These are phyloP conservation scores for Ceratocystiopsis brevicomis DNA, from an alignment of 2,329 filamentous ascomycete species.

Conservation along the genomic window DNA sequence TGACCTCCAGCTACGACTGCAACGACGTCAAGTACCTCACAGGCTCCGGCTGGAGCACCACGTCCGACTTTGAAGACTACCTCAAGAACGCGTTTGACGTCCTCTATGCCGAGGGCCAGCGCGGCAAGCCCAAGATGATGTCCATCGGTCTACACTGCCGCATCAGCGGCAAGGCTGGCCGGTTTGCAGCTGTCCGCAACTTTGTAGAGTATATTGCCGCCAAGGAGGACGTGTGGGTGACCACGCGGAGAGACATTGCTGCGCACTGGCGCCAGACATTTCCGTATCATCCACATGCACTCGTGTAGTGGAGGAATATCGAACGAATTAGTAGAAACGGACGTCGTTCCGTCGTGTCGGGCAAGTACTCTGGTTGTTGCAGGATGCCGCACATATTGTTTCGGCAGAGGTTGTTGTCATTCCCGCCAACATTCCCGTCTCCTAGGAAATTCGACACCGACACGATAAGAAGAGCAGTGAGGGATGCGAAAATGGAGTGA, in stretches of 20 bases:
- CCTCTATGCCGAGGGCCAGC: slow-evolving; percentile 29
- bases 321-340: too few relatives aligned
- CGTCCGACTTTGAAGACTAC: slow-evolving; percentile 26
- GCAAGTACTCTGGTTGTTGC: too few relatives aligned
- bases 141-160: slow-evolving; percentile 34
- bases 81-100: slow-evolving; percentile 34
- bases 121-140: slow-evolving; percentile 36
- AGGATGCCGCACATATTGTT: too few relatives aligned
- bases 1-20: slow-evolving; percentile 5
- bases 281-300: background rate
- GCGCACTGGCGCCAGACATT: background rate
- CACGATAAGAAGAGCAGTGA: too few relatives aligned
- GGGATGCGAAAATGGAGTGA: too few relatives aligned
- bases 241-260: slow-evolving; percentile 32
- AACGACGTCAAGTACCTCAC: slow-evolving; percentile 12
- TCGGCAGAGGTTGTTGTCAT: too few relatives aligned
- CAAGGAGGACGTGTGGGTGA: slow-evolving; percentile 35
- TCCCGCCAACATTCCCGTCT: too few relatives aligned
- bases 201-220: slow-evolving; percentile 33
- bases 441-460: too few relatives aligned
- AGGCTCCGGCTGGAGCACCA: slow-evolving; percentile 22
- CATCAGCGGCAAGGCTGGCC: slow-evolving; percentile 31
- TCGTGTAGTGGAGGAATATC: background rate
- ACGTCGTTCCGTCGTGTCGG: too few relatives aligned
- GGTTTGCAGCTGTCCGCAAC: slow-evolving; percentile 29